phyloP scores from a whole-genome alignment of 1,284 basidiomycete species.

The Cutaneotrichosporon cavernicola region DNA sequence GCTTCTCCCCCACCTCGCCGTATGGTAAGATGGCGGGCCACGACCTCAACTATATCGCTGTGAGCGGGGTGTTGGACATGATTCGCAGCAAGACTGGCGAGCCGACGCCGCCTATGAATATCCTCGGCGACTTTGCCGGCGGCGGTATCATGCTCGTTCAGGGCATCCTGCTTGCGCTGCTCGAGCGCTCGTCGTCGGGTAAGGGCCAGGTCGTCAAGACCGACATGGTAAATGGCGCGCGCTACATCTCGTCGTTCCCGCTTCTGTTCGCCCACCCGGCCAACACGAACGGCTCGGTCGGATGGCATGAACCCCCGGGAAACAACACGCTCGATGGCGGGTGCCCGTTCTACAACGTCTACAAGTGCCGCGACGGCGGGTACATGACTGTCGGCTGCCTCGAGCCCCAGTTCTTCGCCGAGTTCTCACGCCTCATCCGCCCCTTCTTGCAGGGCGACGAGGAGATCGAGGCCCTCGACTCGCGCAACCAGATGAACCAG shows the following conservation, averaged over 20 bases:
- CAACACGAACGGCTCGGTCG: not conserved
- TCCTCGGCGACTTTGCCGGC: conserved; percentile 29
- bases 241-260: conserved; percentile 23
- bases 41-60: conserved; percentile 27
- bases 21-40: conserved; percentile 26
- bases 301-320: conserved; percentile 11
- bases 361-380: conserved; percentile 18
- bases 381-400: conserved; percentile 23
- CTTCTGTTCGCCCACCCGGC: conserved; percentile 6
- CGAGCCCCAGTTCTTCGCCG: conserved; percentile 28
- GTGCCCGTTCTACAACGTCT: conserved; percentile 21
- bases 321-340: conserved; percentile 27
- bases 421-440: conserved; percentile 14
- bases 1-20: conserved; percentile 16
- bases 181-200: conserved; percentile 14
- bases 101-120: conserved; percentile 23
- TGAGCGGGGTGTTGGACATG: conserved; percentile 24
- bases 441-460: conserved; percentile 1
- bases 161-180: conserved; percentile 24
- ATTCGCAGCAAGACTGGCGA: conserved; percentile 15
- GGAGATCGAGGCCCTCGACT: not conserved
- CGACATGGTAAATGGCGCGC: conserved; percentile 25
- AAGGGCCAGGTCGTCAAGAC: conserved; percentile 27
- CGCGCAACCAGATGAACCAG: conserved; percentile 13
- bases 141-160: conserved; percentile 25